Base-by-base conservation (phyloP, 2,329 filamentous ascomycete species). In the Diaporthe sp. region DNA sequence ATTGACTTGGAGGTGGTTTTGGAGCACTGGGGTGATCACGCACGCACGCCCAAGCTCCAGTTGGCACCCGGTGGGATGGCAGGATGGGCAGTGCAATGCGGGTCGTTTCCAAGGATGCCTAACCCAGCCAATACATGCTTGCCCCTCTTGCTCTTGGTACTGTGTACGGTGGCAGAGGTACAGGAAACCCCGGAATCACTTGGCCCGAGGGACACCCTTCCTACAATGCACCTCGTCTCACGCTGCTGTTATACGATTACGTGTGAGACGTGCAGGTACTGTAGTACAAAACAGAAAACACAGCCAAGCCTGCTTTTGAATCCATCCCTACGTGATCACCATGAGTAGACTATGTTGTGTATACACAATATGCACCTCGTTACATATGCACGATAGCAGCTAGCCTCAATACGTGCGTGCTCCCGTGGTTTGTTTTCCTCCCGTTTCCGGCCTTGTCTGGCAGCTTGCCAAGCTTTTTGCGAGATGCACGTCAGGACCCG, bases 1-100 rank as follows among this genome's bases (percentile, higher is more conserved):
- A 53, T 68, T 68, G 63, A 51, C n/a, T 53, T 53, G 63, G 17
- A n/a, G n/a, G 47, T 53, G 44, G n/a, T n/a, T n/a, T n/a, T n/a
- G n/a, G n/a, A n/a, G n/a, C n/a, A n/a, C n/a, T n/a, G n/a, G n/a
- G n/a, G n/a, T n/a, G n/a, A n/a, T n/a, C n/a, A n/a, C n/a, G n/a
- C n/a, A n/a, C n/a, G n/a, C n/a, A n/a, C n/a, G n/a, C n/a, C n/a
- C n/a, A n/a, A n/a, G n/a, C n/a, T n/a, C n/a, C n/a, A n/a, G n/a
- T n/a, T n/a, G n/a, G n/a, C n/a, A n/a, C n/a, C n/a, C n/a, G n/a
- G 35, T 37, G 35, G 35, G 5, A 10, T 37, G 35, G 35, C 6
- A 10, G 35, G 35, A 27, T 32, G 6, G 6, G 37, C 7, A 39
- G 37, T 39, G 3, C 10, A 2, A 65, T 44, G 27, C n/a, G 51